Percentiles rank a stretch among this genome's conserved stretches.
These are phyloP conservation scores for Umbellularia californica DNA, from an alignment of 164 flowering plant species.

Conservation along the genomic window DNA sequence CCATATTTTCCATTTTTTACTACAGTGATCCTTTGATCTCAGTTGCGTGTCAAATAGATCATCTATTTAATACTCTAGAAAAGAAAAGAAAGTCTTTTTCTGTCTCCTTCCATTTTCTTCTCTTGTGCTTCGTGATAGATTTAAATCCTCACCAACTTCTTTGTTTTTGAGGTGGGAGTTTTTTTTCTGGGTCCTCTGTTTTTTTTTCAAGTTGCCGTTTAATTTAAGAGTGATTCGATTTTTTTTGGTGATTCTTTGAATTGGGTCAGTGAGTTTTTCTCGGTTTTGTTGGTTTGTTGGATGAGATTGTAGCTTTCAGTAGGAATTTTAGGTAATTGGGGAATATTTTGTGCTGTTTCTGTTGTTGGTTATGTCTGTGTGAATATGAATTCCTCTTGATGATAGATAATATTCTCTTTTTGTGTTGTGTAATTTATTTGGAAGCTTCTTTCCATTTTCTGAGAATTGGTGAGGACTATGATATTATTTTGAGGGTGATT, in stretches of 20 bases:
- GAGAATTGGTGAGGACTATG: not conserved
- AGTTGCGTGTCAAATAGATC: no score
- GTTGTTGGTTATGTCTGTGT: not conserved
- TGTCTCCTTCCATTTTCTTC: not conserved
- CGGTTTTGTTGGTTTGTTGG: not conserved
- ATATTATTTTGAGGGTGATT: not conserved
- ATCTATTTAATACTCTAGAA: not conserved
- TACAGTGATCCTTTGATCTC: no score
- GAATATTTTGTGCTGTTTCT: not conserved
- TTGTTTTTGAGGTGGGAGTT: not conserved
- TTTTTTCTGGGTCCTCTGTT: not conserved
- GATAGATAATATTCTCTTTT: not conserved
- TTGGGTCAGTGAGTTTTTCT: not conserved
- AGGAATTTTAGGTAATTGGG: not conserved
- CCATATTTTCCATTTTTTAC: no score
- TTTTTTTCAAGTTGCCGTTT: not conserved
- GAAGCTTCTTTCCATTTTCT: not conserved
- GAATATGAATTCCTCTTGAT: not conserved
- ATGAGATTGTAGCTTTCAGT: not conserved
- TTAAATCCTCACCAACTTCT: not conserved
- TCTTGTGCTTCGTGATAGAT: not conserved
- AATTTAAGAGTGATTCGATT: not conserved
- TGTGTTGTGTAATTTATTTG: not conserved
- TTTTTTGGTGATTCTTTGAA: not conserved
- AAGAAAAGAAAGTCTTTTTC: not conserved